A percentile compares a stretch with the other conserved stretches of the same genome.
Conservation (phyloP, 1,139 yeast genomes). For the Blastobotrys capitulatus region DNA sequence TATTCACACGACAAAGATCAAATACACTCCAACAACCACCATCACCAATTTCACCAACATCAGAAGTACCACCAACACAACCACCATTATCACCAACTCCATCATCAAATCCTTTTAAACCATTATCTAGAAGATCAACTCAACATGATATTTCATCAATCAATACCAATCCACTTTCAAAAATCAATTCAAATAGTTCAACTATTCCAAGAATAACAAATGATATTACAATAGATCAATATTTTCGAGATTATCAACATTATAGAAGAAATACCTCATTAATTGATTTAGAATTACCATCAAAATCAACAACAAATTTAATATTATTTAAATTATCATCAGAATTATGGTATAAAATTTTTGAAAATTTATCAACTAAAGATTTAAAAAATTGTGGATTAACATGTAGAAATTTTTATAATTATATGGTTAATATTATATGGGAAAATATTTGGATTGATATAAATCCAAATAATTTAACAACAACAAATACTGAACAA, state of each 20-base stretch:
- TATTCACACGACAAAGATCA: too few relatives aligned
- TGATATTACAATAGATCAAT: not conserved
- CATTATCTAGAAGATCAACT: too few relatives aligned
- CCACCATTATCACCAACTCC: not conserved
- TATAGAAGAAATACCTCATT: not conserved
- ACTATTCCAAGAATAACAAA: too few relatives aligned
- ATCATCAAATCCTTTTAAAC: too few relatives aligned
- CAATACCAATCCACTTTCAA: too few relatives aligned
- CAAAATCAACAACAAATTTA: not conserved
- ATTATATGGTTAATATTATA: not conserved
- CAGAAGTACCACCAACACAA: too few relatives aligned
- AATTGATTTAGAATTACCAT: not conserved
- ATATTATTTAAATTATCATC: not conserved
- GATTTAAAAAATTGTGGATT: not conserved
- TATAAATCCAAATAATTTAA: not conserved
- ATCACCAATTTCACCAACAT: not conserved
- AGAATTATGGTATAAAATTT: not conserved
- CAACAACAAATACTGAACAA: not conserved
- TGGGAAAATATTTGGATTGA: slow-evolving; percentile 1
- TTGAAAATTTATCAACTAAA: not conserved
- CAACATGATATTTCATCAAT: too few relatives aligned
- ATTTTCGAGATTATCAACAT: not conserved
- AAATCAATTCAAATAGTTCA: too few relatives aligned
- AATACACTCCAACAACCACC: too few relatives aligned
- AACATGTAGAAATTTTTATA: not conserved